Percentiles rank a stretch among this genome's conserved stretches.
Evolutionary conservation across 225 moss, liverwort and hornwort species (phyloP).

Genomic region (Polytrichum commune): DNA sequence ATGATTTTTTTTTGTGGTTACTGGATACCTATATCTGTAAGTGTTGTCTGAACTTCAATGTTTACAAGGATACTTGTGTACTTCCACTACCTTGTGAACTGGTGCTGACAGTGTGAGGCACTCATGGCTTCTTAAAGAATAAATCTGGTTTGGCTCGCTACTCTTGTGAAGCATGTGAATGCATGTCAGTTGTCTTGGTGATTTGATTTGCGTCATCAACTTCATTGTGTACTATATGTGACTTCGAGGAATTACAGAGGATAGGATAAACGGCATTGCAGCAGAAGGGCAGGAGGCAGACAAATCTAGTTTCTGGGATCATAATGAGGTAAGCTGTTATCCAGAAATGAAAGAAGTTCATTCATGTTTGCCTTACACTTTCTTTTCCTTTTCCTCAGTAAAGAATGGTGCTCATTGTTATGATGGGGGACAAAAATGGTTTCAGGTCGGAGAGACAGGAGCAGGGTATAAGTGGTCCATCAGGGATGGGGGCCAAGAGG

Average conservation of each 20-base stretch:
- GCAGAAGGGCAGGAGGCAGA: conserved; percentile 36
- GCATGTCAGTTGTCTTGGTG: too few species aligned
- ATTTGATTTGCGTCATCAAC: too few species aligned
- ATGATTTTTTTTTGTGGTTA: too few species aligned
- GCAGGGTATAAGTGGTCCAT: conserved; percentile 79
- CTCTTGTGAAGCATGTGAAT: too few species aligned
- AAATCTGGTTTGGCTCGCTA: too few species aligned
- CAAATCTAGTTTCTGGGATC: conserved; percentile 38
- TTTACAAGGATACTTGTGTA: too few species aligned
- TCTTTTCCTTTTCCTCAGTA: not conserved
- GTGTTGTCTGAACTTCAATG: too few species aligned
- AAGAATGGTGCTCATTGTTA: not conserved
- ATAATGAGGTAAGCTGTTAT: conserved; percentile 39
- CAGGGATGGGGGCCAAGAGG: conserved; percentile 72
- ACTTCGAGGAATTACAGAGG: conserved; percentile 23
- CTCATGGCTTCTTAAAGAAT: too few species aligned
- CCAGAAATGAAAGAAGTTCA: not conserved
- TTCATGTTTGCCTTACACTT: not conserved
- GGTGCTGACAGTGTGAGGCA: too few species aligned
- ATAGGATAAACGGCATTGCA: conserved; percentile 38
- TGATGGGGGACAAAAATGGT: not conserved
- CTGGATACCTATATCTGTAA: too few species aligned
- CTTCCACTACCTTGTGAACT: too few species aligned
- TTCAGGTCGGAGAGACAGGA: conserved; percentile 79
- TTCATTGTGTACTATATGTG: not conserved